Evolutionary conservation across 2,329 filamentous ascomycete species (phyloP).

Genomic region (Xylaria sp.): DNA sequence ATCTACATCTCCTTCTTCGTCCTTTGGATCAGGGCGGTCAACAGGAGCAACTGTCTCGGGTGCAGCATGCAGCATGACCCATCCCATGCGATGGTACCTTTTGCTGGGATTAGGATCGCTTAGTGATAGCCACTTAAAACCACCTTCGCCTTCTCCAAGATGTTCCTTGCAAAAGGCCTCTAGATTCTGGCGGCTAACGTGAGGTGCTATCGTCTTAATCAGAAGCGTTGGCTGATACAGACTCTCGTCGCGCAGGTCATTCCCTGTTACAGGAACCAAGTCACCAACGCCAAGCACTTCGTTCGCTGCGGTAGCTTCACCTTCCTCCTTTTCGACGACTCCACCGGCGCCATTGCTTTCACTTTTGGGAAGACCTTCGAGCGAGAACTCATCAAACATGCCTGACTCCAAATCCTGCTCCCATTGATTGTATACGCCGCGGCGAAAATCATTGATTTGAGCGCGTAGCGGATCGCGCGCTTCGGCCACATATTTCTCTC

Average conservation of each 20-base stretch:
- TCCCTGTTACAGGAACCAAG: constrained; percentile 82
- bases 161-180: constrained; percentile 96
- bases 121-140: constrained; percentile 94
- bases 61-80: constrained; percentile 93
- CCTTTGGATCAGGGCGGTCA: constrained; percentile 78
- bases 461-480: constrained; percentile 78
- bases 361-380: constrained; percentile 93
- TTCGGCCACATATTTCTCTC: constrained; percentile 89
- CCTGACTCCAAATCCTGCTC: constrained; percentile 86
- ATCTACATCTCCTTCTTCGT: constrained; percentile 70
- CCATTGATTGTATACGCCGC: constrained; percentile 85
- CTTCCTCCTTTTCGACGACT: constrained; percentile 91
- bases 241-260: constrained; percentile 89
- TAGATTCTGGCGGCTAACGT: constrained; percentile 91
- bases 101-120: constrained; percentile 98
- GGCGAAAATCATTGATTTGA: constrained; percentile 82
- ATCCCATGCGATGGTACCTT: constrained; percentile 96
- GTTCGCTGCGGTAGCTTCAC: constrained; percentile 88
- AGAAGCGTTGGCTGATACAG: constrained; percentile 90
- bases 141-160: constrained; percentile 87
- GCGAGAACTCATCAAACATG: constrained; percentile 90
- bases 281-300: constrained; percentile 95
- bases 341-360: constrained; percentile 89
- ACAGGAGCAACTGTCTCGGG: constrained; percentile 72
- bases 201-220: constrained; percentile 97